phyloP scores from a whole-genome alignment of 2,329 filamentous ascomycete species.

The Pseudopyrenochaeta lycopersici region DNA sequence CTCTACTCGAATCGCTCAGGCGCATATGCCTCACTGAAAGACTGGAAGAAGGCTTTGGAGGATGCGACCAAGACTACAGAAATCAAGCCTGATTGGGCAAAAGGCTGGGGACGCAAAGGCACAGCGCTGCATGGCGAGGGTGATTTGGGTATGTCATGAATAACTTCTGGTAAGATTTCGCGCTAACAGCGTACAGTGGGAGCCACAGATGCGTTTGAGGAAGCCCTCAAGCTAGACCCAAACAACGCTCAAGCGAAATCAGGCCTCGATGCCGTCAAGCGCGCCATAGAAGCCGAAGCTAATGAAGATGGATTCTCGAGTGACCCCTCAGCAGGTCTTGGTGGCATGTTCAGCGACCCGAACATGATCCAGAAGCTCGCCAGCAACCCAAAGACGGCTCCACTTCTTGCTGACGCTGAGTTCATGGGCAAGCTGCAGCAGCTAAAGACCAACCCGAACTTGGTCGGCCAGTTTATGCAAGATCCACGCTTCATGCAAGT shows the following conservation, averaged over 20 bases:
- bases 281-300: constrained; percentile 84
- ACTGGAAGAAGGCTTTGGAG: constrained; percentile 83
- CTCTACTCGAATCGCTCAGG: constrained; percentile 97
- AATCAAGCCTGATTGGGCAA: constrained; percentile 97
- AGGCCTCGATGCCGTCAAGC: constrained; percentile 83
- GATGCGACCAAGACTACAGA: constrained; percentile 94
- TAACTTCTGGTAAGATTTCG: background rate
- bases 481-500: constrained; percentile 95
- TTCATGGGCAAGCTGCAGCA: constrained; percentile 93
- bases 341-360: constrained; percentile 93
- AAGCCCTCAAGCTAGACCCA: constrained; percentile 92
- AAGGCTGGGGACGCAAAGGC: constrained; percentile 94
- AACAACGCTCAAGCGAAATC: constrained; percentile 92
- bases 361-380: constrained; percentile 90
- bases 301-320: constrained; percentile 66
- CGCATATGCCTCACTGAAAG: constrained; percentile 84
- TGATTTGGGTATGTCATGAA: constrained; percentile 69
- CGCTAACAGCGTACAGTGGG: constrained; percentile 61
- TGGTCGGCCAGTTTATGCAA: constrained; percentile 79
- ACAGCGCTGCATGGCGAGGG: constrained; percentile 88
- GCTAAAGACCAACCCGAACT: constrained; percentile 81
- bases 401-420: constrained; percentile 78
- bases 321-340: constrained; percentile 79
- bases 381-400: constrained; percentile 89
- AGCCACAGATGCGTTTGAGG: constrained; percentile 88